These are phyloP conservation scores for Cytidiella melzeri DNA, from an alignment of 768 basidiomycete genomes.

Conservation along the genomic window DNA sequence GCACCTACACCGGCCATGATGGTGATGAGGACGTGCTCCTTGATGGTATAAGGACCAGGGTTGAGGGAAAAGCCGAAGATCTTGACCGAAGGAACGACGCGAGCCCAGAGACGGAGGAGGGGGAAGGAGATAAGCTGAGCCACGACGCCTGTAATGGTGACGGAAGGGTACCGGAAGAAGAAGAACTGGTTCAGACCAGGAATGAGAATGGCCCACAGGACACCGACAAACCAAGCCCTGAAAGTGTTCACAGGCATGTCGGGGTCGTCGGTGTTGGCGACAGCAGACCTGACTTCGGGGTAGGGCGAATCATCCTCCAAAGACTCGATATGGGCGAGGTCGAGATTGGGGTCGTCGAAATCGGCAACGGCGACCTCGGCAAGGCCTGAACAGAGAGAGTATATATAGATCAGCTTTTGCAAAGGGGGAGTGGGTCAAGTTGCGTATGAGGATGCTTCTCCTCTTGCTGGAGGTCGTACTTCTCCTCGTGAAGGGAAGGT, in stretches of 20 bases:
- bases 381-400: neutral
- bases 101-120: slow-evolving; percentile 56
- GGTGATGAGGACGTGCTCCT: slow-evolving; percentile 69
- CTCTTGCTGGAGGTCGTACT: neutral
- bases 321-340: slow-evolving; percentile 8
- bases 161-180: slow-evolving; percentile 36
- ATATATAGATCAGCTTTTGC: neutral
- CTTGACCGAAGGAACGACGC: slow-evolving; percentile 42
- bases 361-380: slow-evolving; percentile 15
- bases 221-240: slow-evolving; percentile 66
- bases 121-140: slow-evolving; percentile 70
- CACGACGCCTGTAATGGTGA: slow-evolving; percentile 38
- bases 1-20: slow-evolving; percentile 62
- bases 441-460: neutral
- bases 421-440: neutral
- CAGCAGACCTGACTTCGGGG: slow-evolving; percentile 72
- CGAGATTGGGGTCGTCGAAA: slow-evolving; percentile 31
- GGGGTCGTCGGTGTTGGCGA: slow-evolving; percentile 64
- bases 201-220: slow-evolving; percentile 54
- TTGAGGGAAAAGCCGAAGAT: slow-evolving; percentile 59
- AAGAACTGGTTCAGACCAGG: slow-evolving; percentile 42
- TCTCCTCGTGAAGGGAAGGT: neutral
- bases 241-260: slow-evolving; percentile 59
- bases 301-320: slow-evolving; percentile 60
- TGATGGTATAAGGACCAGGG: slow-evolving; percentile 70